Percentiles rank a stretch among this genome's conserved stretches.
Evolutionary conservation across 1,139 yeast species (phyloP).

Genomic region (Arxiozyma slooffiae): DNA sequence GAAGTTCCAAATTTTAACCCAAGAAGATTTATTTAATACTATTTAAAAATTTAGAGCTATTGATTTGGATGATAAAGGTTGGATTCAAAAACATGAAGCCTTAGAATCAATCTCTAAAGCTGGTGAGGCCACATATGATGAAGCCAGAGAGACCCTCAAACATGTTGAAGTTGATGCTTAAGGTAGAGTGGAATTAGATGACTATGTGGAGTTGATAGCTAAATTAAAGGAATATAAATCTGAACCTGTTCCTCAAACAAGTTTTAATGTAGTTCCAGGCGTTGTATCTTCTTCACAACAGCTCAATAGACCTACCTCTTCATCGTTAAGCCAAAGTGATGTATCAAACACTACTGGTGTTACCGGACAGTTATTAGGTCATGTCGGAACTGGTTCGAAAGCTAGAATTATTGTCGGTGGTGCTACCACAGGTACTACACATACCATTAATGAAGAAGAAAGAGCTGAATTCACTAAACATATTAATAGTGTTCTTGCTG

Average conservation of each 20-base stretch:
- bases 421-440: constrained; percentile 85
- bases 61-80: constrained; percentile 90
- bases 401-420: constrained; percentile 75
- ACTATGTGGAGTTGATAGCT: constrained; percentile 77
- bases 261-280: constrained; percentile 21
- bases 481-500: constrained; percentile 81
- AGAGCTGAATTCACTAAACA: constrained; percentile 92
- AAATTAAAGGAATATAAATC: constrained; percentile 44
- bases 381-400: constrained; percentile 42
- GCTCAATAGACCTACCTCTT: constrained; percentile 6
- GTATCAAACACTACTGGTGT: constrained; percentile 20
- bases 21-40: constrained; percentile 73
- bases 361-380: constrained; percentile 32
- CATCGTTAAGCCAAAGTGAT: constrained; percentile 18
- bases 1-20: constrained; percentile 78
- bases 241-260: constrained; percentile 30
- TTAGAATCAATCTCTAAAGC: constrained; percentile 71
- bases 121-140: constrained; percentile 80
- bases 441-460: constrained; percentile 95
- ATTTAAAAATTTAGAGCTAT: constrained; percentile 76
- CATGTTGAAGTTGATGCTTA: constrained; percentile 89
- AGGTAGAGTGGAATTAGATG: constrained; percentile 94
- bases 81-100: constrained; percentile 84
- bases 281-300: constrained; percentile 20
- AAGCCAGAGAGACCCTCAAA: constrained; percentile 87